Evolutionary conservation across 208 protist species (phyloP).

Genomic region (Leishmania turanica): DNA sequence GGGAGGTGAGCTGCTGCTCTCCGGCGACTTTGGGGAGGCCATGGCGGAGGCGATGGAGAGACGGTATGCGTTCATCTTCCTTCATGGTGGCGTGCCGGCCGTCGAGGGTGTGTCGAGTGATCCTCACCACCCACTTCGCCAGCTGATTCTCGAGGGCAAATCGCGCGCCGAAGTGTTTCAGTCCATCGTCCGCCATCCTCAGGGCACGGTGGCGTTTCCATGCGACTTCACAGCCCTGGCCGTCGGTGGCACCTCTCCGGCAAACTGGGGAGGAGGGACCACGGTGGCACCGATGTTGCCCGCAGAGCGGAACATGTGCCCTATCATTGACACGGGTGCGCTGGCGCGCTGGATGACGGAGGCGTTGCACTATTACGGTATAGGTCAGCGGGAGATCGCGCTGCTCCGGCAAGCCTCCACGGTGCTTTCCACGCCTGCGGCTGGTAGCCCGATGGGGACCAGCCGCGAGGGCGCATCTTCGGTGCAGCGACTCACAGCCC

Average conservation of each 20-base stretch:
- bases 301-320: neutral
- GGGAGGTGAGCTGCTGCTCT: slow-evolving; percentile 42
- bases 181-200: slow-evolving; percentile 23
- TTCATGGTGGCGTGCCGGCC: slow-evolving; percentile 14
- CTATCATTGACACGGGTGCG: neutral
- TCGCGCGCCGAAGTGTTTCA: slow-evolving; percentile 16
- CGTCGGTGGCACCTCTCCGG: neutral
- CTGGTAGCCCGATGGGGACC: neutral
- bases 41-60: slow-evolving; percentile 42
- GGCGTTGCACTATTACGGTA: slow-evolving; percentile 42
- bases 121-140: slow-evolving; percentile 37
- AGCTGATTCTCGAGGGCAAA: slow-evolving; percentile 30
- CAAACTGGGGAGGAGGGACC: neutral
- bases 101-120: neutral
- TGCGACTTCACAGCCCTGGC: slow-evolving; percentile 36
- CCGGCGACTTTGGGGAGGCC: slow-evolving; percentile 53
- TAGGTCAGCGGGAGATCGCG: slow-evolving; percentile 6
- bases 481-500: slow-evolving; percentile 6
- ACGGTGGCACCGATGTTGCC: neutral
- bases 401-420: slow-evolving; percentile 1
- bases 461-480: neutral
- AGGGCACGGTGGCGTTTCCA: slow-evolving; percentile 39
- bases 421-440: neutral
- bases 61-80: slow-evolving; percentile 58
- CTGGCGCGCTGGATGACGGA: slow-evolving; percentile 42